These are phyloP conservation scores for Xerocomus alliaceus DNA, from an alignment of 1,284 basidiomycete genomes.

Conservation along the genomic window DNA sequence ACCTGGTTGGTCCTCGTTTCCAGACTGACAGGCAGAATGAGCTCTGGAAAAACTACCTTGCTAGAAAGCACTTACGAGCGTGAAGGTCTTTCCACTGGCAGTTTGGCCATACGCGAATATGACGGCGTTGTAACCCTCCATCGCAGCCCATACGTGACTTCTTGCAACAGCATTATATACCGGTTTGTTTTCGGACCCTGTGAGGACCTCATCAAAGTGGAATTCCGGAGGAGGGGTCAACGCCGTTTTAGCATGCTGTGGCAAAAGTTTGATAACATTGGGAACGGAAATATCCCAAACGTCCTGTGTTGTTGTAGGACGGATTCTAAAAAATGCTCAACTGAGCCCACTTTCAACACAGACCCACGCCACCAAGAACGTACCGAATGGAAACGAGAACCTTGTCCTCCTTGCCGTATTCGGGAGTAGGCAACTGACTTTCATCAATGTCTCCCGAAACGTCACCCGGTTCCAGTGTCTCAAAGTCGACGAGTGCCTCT, in stretches of 20 bases:
- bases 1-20: constrained; percentile 84
- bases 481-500: constrained; percentile 73
- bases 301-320: constrained; percentile 61
- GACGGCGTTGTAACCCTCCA: constrained; percentile 96
- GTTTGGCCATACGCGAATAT: constrained; percentile 94
- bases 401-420: constrained; percentile 77
- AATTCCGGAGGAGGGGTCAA: constrained; percentile 58
- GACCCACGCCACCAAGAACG: constrained; percentile 20
- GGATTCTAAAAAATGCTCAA: constrained; percentile 56
- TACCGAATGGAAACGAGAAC: constrained; percentile 88
- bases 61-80: constrained; percentile 59
- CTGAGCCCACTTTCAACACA: not conserved
- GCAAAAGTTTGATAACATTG: constrained; percentile 64
- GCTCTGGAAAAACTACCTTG: not conserved
- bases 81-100: constrained; percentile 93
- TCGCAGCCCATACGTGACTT: constrained; percentile 88
- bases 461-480: constrained; percentile 72
- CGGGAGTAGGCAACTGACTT: constrained; percentile 48
- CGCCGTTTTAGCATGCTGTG: constrained; percentile 58
- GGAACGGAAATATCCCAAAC: constrained; percentile 61
- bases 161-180: constrained; percentile 86
- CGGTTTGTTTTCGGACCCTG: constrained; percentile 82
- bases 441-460: constrained; percentile 71
- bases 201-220: constrained; percentile 80
- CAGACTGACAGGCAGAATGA: constrained; percentile 41